These are phyloP conservation scores for Carex myosuroides DNA, from an alignment of 176 grass and related monocot species.

Conservation along the genomic window DNA sequence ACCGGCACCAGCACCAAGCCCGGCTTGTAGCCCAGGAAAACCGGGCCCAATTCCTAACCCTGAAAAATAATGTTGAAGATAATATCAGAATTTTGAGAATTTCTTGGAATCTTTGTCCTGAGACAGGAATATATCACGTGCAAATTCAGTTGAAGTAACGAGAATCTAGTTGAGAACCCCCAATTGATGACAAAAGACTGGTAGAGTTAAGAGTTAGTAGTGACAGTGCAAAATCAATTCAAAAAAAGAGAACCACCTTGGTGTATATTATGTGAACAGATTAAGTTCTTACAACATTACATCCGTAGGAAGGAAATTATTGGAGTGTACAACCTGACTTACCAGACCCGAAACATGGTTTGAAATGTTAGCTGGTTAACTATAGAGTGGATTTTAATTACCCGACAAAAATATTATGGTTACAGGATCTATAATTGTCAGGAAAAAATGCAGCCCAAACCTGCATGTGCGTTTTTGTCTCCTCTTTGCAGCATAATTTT, in stretches of 20 bases:
- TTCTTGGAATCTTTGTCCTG: neutral
- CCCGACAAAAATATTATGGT: neutral
- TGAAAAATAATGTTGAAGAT: constrained; percentile 19
- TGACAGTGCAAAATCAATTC: neutral
- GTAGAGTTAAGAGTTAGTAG: neutral
- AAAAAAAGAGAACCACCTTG: neutral
- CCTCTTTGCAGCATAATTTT: neutral
- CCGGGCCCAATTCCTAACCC: constrained; percentile 67
- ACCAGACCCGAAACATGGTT: neutral
- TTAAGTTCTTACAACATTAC: neutral
- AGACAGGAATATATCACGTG: neutral
- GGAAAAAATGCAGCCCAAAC: neutral
- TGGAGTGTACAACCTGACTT: neutral
- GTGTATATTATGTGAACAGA: neutral
- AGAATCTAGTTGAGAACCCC: neutral
- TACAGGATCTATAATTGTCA: neutral
- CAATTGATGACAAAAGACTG: neutral
- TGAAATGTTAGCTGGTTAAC: neutral
- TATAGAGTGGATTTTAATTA: neutral
- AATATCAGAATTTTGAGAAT: neutral
- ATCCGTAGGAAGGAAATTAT: neutral
- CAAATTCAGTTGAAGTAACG: neutral
- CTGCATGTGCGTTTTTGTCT: neutral
- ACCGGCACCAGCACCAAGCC: constrained; percentile 66
- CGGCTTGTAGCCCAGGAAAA: constrained; percentile 70